phyloP scores from a whole-genome alignment of 116 monocot species.

The Dioscorea cayenensis region DNA sequence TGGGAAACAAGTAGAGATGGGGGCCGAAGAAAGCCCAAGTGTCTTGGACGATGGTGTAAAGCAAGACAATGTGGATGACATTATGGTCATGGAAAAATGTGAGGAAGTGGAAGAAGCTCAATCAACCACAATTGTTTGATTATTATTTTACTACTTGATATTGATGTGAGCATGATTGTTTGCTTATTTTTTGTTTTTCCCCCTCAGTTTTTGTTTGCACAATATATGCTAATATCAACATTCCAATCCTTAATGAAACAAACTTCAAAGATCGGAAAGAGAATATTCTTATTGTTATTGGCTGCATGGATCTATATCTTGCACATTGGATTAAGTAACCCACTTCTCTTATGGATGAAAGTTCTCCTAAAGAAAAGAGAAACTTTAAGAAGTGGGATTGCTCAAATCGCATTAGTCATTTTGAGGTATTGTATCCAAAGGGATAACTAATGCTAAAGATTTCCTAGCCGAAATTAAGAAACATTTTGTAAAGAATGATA shows the following conservation, averaged over 20 bases:
- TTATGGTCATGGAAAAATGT: no score
- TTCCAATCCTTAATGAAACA: background rate
- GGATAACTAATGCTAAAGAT: conserved; percentile 4
- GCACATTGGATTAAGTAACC: background rate
- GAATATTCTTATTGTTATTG: conserved; percentile 4
- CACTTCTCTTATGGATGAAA: background rate
- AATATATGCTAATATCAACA: no score
- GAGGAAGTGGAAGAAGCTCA: no score
- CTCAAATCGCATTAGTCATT: conserved; percentile 10
- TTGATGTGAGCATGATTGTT: no score
- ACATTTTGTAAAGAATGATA: background rate
- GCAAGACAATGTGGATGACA: no score
- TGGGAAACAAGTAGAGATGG: no score
- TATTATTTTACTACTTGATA: no score
- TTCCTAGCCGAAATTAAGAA: conserved; percentile 8
- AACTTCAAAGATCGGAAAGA: background rate
- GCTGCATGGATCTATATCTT: conserved; percentile 12
- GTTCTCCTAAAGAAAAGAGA: background rate
- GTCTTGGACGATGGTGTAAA: no score
- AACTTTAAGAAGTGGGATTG: conserved; percentile 16
- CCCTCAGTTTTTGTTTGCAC: no score
- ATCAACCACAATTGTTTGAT: no score
- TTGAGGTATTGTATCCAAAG: conserved; percentile 4
- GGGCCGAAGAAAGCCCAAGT: no score
- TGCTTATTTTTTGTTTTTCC: no score